Conservation (phyloP, 192 early-diverging fungal genomes). For the Phlyctochytrium bullatum region DNA sequence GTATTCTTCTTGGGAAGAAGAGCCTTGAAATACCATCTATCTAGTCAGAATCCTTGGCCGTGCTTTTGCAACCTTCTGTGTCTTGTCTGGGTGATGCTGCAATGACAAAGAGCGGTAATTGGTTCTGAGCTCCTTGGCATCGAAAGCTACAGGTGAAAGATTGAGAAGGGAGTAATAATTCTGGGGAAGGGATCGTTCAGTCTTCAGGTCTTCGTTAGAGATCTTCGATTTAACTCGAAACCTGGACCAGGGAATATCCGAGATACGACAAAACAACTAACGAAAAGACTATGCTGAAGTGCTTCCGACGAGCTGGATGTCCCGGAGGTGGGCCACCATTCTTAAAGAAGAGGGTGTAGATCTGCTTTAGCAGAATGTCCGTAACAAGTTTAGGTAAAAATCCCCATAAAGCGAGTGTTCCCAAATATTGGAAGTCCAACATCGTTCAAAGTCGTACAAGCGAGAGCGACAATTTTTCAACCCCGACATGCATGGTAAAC, state of each 20-base stretch:
- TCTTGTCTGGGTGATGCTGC: slow-evolving; percentile 45
- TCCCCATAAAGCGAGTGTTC: slow-evolving; percentile 18
- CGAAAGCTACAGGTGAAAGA: slow-evolving; percentile 12
- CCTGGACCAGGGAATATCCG: slow-evolving; percentile 37
- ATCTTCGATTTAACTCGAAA: neutral
- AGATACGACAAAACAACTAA: slow-evolving; percentile 33
- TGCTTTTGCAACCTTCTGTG: slow-evolving; percentile 7
- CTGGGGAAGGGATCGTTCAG: slow-evolving; percentile 37
- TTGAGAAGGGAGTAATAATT: slow-evolving; percentile 38
- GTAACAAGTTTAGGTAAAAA: slow-evolving; percentile 15
- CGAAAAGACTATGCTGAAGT: slow-evolving; percentile 34
- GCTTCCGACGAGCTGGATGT: slow-evolving; percentile 15
- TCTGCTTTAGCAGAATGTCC: slow-evolving; percentile 13
- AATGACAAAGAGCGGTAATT: slow-evolving; percentile 38
- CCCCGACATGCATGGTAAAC: too few species aligned
- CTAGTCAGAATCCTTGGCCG: too few species aligned
- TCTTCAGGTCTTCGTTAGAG: slow-evolving; percentile 12
- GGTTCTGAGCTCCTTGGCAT: slow-evolving; percentile 28
- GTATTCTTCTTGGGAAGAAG: too few species aligned
- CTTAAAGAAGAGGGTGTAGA: neutral
- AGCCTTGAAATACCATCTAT: too few species aligned
- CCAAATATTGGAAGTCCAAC: neutral
- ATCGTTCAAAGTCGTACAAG: too few species aligned
- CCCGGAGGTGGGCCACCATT: slow-evolving; percentile 4
- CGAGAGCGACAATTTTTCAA: too few species aligned